Percentiles rank a stretch among this genome's conserved stretches.
Evolutionary conservation across 108 stramenopile species (phyloP).

Genomic region (Nitzschia sp.): DNA sequence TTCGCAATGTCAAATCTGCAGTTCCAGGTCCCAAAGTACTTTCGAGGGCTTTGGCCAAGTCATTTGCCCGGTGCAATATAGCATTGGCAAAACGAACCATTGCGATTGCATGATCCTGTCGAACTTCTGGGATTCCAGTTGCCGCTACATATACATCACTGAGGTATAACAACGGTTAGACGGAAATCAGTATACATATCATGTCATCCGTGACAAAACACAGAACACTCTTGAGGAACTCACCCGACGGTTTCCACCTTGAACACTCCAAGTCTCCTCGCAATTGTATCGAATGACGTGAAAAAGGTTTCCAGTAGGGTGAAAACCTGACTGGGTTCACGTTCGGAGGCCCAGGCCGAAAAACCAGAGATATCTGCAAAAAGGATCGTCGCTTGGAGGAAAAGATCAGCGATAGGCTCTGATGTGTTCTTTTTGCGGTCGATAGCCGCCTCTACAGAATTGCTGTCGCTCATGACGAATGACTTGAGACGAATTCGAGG

Average conservation of each 20-base stretch:
- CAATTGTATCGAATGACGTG: constrained; percentile 7
- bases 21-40: constrained; percentile 18
- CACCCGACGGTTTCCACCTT: constrained; percentile 15
- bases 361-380: constrained; percentile 30
- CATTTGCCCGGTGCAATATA: background rate
- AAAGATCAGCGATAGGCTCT: constrained; percentile 29
- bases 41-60: constrained; percentile 8
- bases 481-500: constrained; percentile 4
- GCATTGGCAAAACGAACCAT: constrained; percentile 23
- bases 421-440: background rate
- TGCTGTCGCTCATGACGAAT: background rate
- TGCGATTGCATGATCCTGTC: constrained; percentile 9
- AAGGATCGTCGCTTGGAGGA: constrained; percentile 17
- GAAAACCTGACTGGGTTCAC: constrained; percentile 14
- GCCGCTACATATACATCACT: constrained; percentile 19
- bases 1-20: constrained; percentile 8
- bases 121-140: constrained; percentile 8
- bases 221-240: background rate
- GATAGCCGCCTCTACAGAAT: background rate
- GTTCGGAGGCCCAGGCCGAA: constrained; percentile 14
- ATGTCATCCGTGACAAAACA: background rate
- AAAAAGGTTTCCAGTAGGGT: constrained; percentile 14
- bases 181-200: no score
- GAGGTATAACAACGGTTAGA: background rate
- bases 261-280: constrained; percentile 4